Evolutionary conservation across 805 yeast species (phyloP), one percentile per base, ranked within the genome.

Genomic region (Candida boidinii): DNA sequence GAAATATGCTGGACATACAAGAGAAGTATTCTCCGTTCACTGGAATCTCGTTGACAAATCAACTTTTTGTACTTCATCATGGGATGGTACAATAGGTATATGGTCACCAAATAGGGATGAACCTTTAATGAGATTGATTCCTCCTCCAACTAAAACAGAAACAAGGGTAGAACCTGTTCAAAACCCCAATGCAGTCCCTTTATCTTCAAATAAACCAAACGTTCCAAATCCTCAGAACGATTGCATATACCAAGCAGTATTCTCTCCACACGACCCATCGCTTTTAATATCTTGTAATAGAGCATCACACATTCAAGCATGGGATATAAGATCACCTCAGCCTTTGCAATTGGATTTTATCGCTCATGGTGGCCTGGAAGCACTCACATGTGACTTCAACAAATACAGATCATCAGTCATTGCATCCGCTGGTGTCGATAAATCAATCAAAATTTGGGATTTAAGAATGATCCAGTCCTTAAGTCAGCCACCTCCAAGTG

Each of bases 351-450:
- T 71, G 27, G 81, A 76, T 42, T 76, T 71, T 40, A 58, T 78
- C 21, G 82, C 87, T 2, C 95, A 85, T 48, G 71, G 76, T 13
- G 94, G 94, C 2, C 66, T 84, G 30, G 97, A 90, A 52, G 66
- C 83, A 7, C 64, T 92, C 29, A 62, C 81, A 3, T 72, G 87
- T 39, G 97, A 90, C 62, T 88, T 87, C 79, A 92, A 90, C 58
- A 88, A 88, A 53, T 90, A 92, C 55, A 68, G 85, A 47, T 70
- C 86, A 2, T 69, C 79, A 2, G 71, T 86, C 0, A 60, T 90
- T 4, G 95, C 95, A 4, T 75, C 94, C 0, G 92, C 85, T 3
- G 94, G 96, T n/a, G 94, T 90, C 7, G 97, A 90, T 53, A 83
- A 83, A 49, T 61, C 78, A 16, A 72, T 88, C 28, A 73, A 85